phyloP scores from a whole-genome alignment of 225 moss, liverwort and hornwort genomes.

The Thuidium tamariscinum region DNA sequence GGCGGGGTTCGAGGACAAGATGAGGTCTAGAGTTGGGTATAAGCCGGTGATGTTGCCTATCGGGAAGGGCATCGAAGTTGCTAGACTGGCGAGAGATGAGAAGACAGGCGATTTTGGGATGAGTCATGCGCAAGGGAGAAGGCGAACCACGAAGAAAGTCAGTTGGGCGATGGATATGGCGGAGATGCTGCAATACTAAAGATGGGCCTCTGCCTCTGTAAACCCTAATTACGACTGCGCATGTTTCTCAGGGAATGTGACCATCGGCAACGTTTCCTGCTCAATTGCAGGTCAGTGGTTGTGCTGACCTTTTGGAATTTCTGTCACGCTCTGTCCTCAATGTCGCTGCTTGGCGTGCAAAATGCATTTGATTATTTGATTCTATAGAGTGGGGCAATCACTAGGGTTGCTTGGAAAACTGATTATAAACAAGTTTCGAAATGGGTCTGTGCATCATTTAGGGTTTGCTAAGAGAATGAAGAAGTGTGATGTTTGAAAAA shows the following conservation, averaged over 20 bases:
- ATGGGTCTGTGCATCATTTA: too few species aligned
- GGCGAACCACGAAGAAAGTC: constrained; percentile 11
- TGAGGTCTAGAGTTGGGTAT: constrained; percentile 36
- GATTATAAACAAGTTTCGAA: neutral
- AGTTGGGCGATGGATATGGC: constrained; percentile 32
- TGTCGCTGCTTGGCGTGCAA: neutral
- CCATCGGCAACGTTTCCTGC: neutral
- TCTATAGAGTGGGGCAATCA: neutral
- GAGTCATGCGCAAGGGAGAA: neutral
- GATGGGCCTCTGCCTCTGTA: neutral
- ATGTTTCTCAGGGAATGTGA: neutral
- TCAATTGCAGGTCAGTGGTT: neutral
- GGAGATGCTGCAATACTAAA: constrained; percentile 8
- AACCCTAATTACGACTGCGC: neutral
- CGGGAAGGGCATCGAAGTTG: constrained; percentile 77
- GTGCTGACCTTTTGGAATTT: neutral
- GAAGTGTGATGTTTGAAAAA: too few species aligned
- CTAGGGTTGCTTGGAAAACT: neutral
- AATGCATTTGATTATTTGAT: neutral
- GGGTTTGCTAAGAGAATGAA: too few species aligned
- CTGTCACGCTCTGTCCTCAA: neutral
- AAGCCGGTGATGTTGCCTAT: constrained; percentile 69
- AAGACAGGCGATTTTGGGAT: neutral
- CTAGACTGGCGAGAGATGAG: constrained; percentile 44
- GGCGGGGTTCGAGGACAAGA: constrained; percentile 39